Percentiles rank a stretch among this genome's conserved stretches.
Evolutionary conservation across 2,329 filamentous ascomycete species (phyloP).

Genomic region (Claviceps sorghi): DNA sequence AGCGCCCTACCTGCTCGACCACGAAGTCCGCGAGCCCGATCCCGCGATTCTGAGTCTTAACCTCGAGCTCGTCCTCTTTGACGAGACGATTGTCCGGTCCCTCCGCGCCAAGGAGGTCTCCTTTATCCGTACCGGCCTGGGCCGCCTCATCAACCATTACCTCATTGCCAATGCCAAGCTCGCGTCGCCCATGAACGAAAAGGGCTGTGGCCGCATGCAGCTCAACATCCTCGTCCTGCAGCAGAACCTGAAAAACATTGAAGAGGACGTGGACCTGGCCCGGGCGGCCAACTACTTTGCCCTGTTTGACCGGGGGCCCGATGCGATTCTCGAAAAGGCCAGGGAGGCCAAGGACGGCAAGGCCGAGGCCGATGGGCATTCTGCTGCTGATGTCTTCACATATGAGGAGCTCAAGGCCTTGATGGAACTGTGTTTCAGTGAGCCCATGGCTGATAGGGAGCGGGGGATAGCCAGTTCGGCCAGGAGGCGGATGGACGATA

Average conservation of each 20-base stretch:
- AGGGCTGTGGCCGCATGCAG: slow-evolving; percentile 75
- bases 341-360: slow-evolving; percentile 29
- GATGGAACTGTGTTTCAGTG: slow-evolving; percentile 53
- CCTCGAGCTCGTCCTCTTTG: slow-evolving; percentile 69
- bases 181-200: slow-evolving; percentile 69
- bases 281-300: slow-evolving; percentile 53
- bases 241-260: slow-evolving; percentile 91
- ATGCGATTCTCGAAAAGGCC: slow-evolving; percentile 49
- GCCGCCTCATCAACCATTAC: slow-evolving; percentile 62
- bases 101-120: slow-evolving; percentile 55
- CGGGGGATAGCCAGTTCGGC: slow-evolving; percentile 53
- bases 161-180: slow-evolving; percentile 57
- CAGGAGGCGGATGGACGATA: slow-evolving; percentile 55
- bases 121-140: slow-evolving; percentile 66
- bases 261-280: slow-evolving; percentile 50
- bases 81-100: slow-evolving; percentile 63
- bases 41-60: slow-evolving; percentile 72
- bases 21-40: slow-evolving; percentile 63
- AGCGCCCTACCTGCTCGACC: slow-evolving; percentile 50
- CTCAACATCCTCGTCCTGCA: slow-evolving; percentile 90
- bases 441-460: slow-evolving; percentile 50
- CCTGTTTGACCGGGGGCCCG: slow-evolving; percentile 50
- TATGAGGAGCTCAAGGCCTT: slow-evolving; percentile 54
- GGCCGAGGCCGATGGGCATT: slow-evolving; percentile 15
- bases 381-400: slow-evolving; percentile 33